Evolutionary conservation across 2,329 filamentous ascomycete genomes (phyloP), one percentile per base, ranked within the genome.

Genomic region (Neopestalotiopsis sp.): DNA sequence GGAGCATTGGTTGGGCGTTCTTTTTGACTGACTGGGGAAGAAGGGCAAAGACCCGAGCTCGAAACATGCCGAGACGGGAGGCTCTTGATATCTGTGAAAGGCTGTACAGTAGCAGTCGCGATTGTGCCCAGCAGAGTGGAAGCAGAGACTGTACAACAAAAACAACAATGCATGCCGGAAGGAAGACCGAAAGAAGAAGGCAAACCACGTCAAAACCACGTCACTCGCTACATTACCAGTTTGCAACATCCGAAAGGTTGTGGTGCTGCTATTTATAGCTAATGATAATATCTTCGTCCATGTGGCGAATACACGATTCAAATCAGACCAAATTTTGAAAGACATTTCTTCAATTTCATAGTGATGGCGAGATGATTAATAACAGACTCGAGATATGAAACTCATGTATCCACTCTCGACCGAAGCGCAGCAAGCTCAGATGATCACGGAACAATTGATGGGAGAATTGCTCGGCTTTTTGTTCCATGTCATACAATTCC

Each of bases 271-370:
- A 34, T 61, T 67, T 38, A 67, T 67, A 67, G 65, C 65, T 67
- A 67, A 67, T 67, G 65, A 67, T 67, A 67, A 67, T 67, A 67
- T 52, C 20, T 38, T 38, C 40, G 40, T 64, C 61, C 40, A 49
- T n/a, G 40, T 52, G 34, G 61, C 38, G 61, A 64, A 28, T 64
- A 64, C n/a, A 64, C 42, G 20, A 52, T 52, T 10, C 20, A 20
- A 52, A 52, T 38, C 10, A 6, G 5, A 52, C 2, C 9, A 52
- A 7, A n/a, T 7, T 20, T 52, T 7, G 7, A 52, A 6, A 24
- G 45, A 20, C 45, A 20, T 9, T 52, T 52, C 45, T 52, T 20
- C 9, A 20, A 3, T 52, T 17, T n/a, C 45, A 9, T 52, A 6
- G n/a, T 12, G n/a, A n/a, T 49, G 17, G n/a, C 17, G 9, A 20